Evolutionary conservation across 192 early-diverging fungal species (phyloP), one percentile per base, ranked within the genome.

Genomic region (Backusella liffmaniae): DNA sequence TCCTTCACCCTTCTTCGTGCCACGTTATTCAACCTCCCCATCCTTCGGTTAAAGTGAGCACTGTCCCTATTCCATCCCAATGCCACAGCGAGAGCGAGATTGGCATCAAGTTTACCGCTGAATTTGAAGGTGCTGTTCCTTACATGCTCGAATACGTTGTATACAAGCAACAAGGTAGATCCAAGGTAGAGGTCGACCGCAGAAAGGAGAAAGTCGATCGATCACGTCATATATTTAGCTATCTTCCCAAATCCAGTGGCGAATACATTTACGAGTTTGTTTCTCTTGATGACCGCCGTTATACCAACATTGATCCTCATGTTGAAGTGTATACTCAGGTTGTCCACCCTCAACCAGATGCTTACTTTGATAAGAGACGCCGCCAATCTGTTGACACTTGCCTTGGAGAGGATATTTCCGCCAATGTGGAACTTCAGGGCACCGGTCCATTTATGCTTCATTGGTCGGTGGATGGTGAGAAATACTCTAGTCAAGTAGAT

Each of bases 271-370:
- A 83, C 41, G 79, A 83, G 18, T 83, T 83, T 70, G 41, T 15
- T 12, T 59, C 73, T 8, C 56, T 83, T 37, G 66, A 75, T 67
- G 82, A 83, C 69, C 46, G 37, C 13, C 65, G 77, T 42, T 83
- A 83, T 51, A 78, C 78, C 42, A 73, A 70, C 13, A 70, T 65
- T 8, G 29, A 70, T 46, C 29, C 76, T 23, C 26, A 77, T 30
- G 62, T 81, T 1, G 6, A 46, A 21, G 18, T 67, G 6, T 73
- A 81, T 6, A 62, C 79, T 7, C 85, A 86, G 59, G 30, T 73
- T 12, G 85, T 86, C 30, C 83, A 83, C 51, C 85, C 85, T 8
- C 83, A 86, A 73, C 85, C 85, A 18, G 44, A 77, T 70, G 85
- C 85, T 15, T 49, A 59, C 46, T 84, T 86, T 53, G 46, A 35